Evolutionary conservation across 1,284 basidiomycete species (phyloP), one percentile per base, ranked within the genome.

Genomic region (Papiliotrema laurentii): DNA sequence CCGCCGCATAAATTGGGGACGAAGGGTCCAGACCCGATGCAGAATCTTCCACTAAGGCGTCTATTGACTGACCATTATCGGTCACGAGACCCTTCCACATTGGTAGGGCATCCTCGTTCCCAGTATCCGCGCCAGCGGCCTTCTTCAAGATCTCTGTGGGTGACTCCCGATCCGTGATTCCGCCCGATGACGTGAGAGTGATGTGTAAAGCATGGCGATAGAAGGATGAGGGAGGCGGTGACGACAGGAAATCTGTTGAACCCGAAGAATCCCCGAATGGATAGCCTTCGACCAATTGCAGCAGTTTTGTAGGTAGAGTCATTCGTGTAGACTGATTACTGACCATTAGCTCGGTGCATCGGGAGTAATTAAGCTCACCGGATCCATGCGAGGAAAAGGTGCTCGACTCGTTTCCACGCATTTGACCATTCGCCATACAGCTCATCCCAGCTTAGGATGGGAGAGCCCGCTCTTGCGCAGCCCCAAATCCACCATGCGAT

Each of bases 311-410:
- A 4, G 69, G 66, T 27, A 69, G 50, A 33, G 55, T 61, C 40
- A 59, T 55, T 27, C 53, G 58, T 5, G 56, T 62, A 13, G 67
- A 59, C 51, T 69, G 64, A 50, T 52, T 53, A 35, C 64, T 66
- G 31, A 39, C 26, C 14, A 26, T 43, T 22, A 45, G 43, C 9
- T 39, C 19, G 18, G 11, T 27, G 11, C 9, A n/a, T 10, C 34
- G 19, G 31, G 21, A 45, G 22, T 40, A 2, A 25, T 3, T 7
- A 3, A 27, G 46, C 59, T 55, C 25, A 66, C 64, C 69, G 57
- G 36, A 71, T 61, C 56, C 66, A 68, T 27, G 66, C 64, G 45
- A 60, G 63, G 39, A 68, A 61, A 3, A 71, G 43, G 49, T 71
- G 69, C 47, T 69, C 65, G 16, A 61, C 45, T 21, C 57, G 55